phyloP scores from a whole-genome alignment of 345 rosid species.

The Brassica incana region DNA sequence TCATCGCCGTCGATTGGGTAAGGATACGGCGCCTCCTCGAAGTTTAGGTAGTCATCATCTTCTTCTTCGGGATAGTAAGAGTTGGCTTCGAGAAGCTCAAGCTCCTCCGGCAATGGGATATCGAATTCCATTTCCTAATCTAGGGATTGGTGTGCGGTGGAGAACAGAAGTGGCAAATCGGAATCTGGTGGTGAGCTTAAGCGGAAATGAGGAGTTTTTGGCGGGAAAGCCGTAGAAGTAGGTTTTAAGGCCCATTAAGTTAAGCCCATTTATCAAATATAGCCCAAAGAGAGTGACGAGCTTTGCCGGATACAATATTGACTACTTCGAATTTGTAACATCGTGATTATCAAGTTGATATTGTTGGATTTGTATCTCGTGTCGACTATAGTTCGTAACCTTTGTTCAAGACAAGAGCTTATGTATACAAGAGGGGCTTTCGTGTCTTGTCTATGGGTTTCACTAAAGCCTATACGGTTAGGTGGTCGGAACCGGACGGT shows the following conservation, averaged over 20 bases:
- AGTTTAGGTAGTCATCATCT: constrained; percentile 42
- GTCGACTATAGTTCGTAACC: neutral
- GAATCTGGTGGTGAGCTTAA: constrained; percentile 21
- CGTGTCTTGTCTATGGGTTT: neutral
- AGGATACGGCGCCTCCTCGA: constrained; percentile 39
- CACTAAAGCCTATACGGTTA: neutral
- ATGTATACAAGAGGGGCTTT: neutral
- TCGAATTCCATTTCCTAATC: constrained; percentile 56
- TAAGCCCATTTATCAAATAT: neutral
- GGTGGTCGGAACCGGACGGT: neutral
- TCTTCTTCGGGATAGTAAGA: constrained; percentile 53
- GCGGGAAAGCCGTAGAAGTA: constrained; percentile 35
- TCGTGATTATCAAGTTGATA: no score
- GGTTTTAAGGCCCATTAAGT: constrained; percentile 8
- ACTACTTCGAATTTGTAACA: no score
- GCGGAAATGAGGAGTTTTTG: constrained; percentile 25
- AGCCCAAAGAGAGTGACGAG: neutral
- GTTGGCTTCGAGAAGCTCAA: constrained; percentile 85
- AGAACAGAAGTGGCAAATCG: constrained; percentile 1
- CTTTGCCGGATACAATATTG: no score
- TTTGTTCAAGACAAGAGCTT: neutral
- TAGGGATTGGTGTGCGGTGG: neutral
- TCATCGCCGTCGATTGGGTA: constrained; percentile 38
- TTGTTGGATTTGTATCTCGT: neutral
- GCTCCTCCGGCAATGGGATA: constrained; percentile 81